phyloP scores from a whole-genome alignment of 805 yeast genomes.

The Tanozyma kutaoensis region DNA sequence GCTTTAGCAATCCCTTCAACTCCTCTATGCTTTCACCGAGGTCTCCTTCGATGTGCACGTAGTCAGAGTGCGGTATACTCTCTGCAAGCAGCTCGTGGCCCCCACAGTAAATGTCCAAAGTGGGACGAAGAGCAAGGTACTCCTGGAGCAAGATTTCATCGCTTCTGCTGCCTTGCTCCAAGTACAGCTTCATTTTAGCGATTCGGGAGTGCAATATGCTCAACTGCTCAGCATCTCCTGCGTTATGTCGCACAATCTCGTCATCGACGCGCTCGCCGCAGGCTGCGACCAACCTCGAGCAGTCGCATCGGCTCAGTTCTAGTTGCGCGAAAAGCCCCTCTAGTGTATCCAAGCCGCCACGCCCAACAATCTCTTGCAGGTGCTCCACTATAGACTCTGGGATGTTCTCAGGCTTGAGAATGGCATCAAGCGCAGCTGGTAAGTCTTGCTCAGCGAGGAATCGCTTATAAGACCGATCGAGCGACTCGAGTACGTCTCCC shows the following conservation, averaged over 20 bases:
- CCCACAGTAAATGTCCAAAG: slow-evolving; percentile 29
- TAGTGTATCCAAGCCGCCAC: slow-evolving; percentile 38
- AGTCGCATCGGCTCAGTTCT: no score
- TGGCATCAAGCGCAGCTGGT: slow-evolving; percentile 49
- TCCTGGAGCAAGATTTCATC: slow-evolving; percentile 40
- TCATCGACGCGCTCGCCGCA: no score
- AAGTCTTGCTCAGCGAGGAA: slow-evolving; percentile 37
- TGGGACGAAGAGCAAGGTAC: slow-evolving; percentile 33
- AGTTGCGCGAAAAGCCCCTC: no score
- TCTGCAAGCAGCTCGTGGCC: slow-evolving; percentile 18
- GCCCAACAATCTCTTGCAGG: slow-evolving; percentile 35
- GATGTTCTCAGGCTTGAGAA: slow-evolving; percentile 41
- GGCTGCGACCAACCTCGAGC: no score
- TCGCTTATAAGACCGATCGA: no score
- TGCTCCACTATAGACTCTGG: slow-evolving; percentile 48
- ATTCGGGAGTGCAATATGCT: slow-evolving; percentile 27
- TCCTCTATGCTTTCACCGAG: slow-evolving; percentile 16
- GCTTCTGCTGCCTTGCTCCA: slow-evolving; percentile 46
- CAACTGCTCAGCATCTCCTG: slow-evolving; percentile 39
- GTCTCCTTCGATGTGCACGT: slow-evolving; percentile 18
- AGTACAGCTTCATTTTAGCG: slow-evolving; percentile 30
- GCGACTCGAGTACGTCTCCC: no score
- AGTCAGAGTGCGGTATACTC: slow-evolving; percentile 27
- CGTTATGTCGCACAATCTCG: slow-evolving; percentile 29
- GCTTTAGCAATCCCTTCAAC: slow-evolving; percentile 19